Base-by-base conservation (phyloP, 352 stramenopile genomes). In the Phytophthora fragariaefolia region DNA sequence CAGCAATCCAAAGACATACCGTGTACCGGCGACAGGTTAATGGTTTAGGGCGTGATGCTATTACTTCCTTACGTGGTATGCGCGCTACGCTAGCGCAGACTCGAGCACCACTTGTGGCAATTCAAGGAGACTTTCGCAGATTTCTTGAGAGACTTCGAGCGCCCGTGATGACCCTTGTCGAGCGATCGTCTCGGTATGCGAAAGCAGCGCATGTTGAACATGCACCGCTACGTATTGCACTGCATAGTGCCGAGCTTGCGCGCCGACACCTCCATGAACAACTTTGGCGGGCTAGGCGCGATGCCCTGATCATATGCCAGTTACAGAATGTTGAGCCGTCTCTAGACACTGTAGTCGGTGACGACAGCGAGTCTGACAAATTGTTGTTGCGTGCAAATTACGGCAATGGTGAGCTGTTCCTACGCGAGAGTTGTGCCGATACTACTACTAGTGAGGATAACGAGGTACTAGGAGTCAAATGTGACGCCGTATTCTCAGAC, bases 181-280 rank as follows among this genome's bases (percentile, higher is more conserved):
- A 64, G 12, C 69, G 67, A n/a, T 85, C 83, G 10, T 63, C 69
- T n/a, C 60, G 65, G 15, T 92, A 80, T 43, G 83, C 77, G 6
- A 66, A 77, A 8, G 54, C 80, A 46, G 83, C 82, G 2, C 71
- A 85, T 53, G 62, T 75, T 4, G 85, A 93, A 34, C 83, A 87
- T 63, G 64, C 71, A 12, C 82, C 84, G 1, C 61, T 93, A 40
- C 72, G 82, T 2, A 22, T 73, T 3, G 81, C 83, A 38, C 50
- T 91, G 4, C 50, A 61, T 5, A 70, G 61, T 10, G 64, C 77
- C 2, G 77, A 90, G 48, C 70, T 84, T 28, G 73, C 80, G 18
- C 71, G 82, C 4, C 77, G 72, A 22, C 85, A 93, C 51, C 61
- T 93, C 50, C 83, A 92, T 51, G 85, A 93, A 8, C 83, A 93